These are phyloP conservation scores for Saccharomycopsis selenospora DNA, from an alignment of 805 yeast species.

Conservation along the genomic window DNA sequence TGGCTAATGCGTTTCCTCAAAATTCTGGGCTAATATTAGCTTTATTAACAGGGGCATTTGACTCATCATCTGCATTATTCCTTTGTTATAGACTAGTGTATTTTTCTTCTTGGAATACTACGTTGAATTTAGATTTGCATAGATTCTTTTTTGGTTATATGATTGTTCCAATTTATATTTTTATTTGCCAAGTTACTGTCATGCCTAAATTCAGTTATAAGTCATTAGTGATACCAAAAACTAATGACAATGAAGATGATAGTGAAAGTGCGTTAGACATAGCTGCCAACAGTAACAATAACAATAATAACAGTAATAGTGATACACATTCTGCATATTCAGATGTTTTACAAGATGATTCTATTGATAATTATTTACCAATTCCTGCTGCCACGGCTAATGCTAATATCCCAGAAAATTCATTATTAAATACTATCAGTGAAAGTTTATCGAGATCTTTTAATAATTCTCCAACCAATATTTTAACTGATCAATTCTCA, in stretches of 20 bases:
- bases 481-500: constrained; percentile 20
- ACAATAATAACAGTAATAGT: background rate
- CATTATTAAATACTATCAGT: constrained; percentile 17
- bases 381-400: constrained; percentile 1
- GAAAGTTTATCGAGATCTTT: constrained; percentile 17
- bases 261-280: background rate
- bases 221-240: background rate
- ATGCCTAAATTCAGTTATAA: constrained; percentile 76
- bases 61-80: constrained; percentile 85
- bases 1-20: constrained; percentile 80
- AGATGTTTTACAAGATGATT: background rate
- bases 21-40: constrained; percentile 79
- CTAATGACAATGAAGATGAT: background rate
- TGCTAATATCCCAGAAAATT: background rate
- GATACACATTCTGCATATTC: background rate
- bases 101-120: constrained; percentile 14
- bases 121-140: constrained; percentile 34
- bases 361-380: constrained; percentile 16
- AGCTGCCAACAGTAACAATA: background rate
- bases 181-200: constrained; percentile 61
- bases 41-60: constrained; percentile 86
- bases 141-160: constrained; percentile 62
- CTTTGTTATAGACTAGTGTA: constrained; percentile 59
- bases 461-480: constrained; percentile 5
- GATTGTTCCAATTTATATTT: constrained; percentile 70